Evolutionary conservation across 192 early-diverging fungal species (phyloP).

Genomic region (Podochytrium sp.): DNA sequence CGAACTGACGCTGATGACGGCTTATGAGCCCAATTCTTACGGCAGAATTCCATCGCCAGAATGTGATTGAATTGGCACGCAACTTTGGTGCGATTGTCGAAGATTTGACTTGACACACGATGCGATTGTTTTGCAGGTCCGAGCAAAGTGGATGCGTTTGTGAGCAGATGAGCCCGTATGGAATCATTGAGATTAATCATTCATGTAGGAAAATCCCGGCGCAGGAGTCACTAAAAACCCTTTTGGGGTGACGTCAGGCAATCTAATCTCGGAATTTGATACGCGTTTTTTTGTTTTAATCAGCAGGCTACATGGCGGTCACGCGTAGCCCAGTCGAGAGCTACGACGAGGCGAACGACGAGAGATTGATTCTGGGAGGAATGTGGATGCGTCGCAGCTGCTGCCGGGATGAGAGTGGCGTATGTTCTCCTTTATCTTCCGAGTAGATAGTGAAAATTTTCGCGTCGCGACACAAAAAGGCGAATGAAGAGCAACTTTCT

Average conservation of each 20-base stretch:
- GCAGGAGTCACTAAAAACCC: not conserved
- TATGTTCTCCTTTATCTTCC: no score
- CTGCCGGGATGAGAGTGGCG: slow-evolving; percentile 95
- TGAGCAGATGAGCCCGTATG: slow-evolving; percentile 91
- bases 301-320: slow-evolving; percentile 97
- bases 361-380: slow-evolving; percentile 60
- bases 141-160: slow-evolving; percentile 92
- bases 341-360: slow-evolving; percentile 54
- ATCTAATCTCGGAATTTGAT: no score
- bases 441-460: not conserved
- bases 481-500: no score
- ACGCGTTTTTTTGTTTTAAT: not conserved
- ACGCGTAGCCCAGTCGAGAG: slow-evolving; percentile 86
- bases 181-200: slow-evolving; percentile 90
- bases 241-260: not conserved
- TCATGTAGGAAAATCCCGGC: slow-evolving; percentile 62
- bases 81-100: slow-evolving; percentile 87
- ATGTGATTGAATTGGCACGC: slow-evolving; percentile 79
- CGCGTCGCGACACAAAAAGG: no score
- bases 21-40: slow-evolving; percentile 59
- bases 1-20: slow-evolving; percentile 92
- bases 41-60: slow-evolving; percentile 70
- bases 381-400: slow-evolving; percentile 88
- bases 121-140: slow-evolving; percentile 81
- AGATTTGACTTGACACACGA: slow-evolving; percentile 87